phyloP scores from a whole-genome alignment of 345 rosid species.

The Populus ilicifolia region DNA sequence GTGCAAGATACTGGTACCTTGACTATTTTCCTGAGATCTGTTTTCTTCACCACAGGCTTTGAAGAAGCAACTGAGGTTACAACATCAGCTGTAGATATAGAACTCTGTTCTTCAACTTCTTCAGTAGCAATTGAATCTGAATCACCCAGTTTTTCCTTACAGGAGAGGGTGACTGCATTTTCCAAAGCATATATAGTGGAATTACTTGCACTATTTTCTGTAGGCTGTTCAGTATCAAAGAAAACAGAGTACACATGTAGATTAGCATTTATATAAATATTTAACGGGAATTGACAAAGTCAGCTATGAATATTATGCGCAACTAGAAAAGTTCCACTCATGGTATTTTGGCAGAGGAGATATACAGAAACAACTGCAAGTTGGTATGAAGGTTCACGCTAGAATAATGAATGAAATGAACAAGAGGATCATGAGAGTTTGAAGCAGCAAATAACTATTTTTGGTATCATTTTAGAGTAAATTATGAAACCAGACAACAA shows the following conservation, averaged over 20 bases:
- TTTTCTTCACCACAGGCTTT: constrained; percentile 16
- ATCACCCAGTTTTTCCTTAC: constrained; percentile 12
- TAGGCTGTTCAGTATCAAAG: constrained; percentile 32
- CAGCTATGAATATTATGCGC: neutral
- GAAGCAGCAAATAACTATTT: neutral
- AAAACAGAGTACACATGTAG: neutral
- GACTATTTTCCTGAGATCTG: constrained; percentile 6
- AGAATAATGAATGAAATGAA: neutral
- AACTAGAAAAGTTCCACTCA: neutral
- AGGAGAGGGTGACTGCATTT: constrained; percentile 9
- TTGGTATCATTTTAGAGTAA: neutral
- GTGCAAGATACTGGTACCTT: constrained; percentile 12
- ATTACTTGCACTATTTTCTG: constrained; percentile 18
- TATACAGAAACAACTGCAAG: neutral
- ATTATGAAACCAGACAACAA: neutral
- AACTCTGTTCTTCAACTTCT: constrained; percentile 38
- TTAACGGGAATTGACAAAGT: neutral
- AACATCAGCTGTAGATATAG: constrained; percentile 29
- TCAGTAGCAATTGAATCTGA: constrained; percentile 24
- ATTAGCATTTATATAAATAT: neutral
- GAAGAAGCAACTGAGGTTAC: constrained; percentile 28
- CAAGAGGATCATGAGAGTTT: neutral
- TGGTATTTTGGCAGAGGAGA: neutral
- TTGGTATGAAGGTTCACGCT: neutral
- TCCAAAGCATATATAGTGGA: constrained; percentile 8